phyloP scores from a whole-genome alignment of 345 rosid genomes.

The Sonneratia alba region DNA sequence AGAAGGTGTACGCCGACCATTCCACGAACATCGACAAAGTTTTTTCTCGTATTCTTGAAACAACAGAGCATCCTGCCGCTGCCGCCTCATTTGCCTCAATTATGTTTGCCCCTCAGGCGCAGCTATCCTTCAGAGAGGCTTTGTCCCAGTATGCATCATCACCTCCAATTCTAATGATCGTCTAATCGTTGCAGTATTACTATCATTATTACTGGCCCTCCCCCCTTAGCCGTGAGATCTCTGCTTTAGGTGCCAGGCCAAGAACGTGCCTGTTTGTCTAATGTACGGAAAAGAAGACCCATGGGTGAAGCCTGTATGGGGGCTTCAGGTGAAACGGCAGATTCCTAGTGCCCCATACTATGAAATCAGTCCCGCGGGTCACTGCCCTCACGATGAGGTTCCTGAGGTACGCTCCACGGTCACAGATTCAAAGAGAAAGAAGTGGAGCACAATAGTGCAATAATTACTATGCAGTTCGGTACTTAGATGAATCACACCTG shows the following conservation, averaged over 20 bases:
- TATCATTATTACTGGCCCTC: not conserved
- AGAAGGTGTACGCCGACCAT: constrained; percentile 86
- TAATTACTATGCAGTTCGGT: not conserved
- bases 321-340: constrained; percentile 59
- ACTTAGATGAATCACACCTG: not conserved
- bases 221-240: not conserved
- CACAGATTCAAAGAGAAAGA: not conserved
- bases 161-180: no score
- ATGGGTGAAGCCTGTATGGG: constrained; percentile 93
- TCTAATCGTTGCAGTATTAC: not conserved
- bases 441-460: not conserved
- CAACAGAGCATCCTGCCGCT: constrained; percentile 89
- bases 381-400: constrained; percentile 98
- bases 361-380: constrained; percentile 96
- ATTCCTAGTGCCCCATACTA: constrained; percentile 74
- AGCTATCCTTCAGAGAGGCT: constrained; percentile 61
- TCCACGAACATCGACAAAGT: constrained; percentile 72
- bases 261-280: constrained; percentile 58
- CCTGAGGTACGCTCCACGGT: constrained; percentile 55
- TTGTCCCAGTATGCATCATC: constrained; percentile 32
- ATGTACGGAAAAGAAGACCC: constrained; percentile 94
- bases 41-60: constrained; percentile 58
- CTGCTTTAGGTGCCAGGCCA: constrained; percentile 42
- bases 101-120: constrained; percentile 82
- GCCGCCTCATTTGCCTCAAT: constrained; percentile 90